phyloP scores from a whole-genome alignment of 179 eudicot genomes.

The Silene coronaria region DNA sequence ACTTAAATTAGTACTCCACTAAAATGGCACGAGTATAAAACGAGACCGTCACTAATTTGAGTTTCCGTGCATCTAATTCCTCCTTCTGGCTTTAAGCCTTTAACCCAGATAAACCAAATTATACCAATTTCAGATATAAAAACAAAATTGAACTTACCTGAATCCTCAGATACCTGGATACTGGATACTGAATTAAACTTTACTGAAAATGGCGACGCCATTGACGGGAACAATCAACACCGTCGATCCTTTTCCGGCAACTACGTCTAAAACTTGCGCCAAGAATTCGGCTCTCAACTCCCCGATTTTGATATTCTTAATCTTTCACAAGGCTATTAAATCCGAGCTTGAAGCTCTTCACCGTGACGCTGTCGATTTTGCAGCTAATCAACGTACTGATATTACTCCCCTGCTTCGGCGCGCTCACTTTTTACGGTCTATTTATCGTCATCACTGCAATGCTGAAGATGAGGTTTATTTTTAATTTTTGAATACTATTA shows the following conservation, averaged over 20 bases:
- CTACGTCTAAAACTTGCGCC: constrained; percentile 27
- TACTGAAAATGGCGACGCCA: neutral
- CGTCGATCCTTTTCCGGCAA: constrained; percentile 33
- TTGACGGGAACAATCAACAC: constrained; percentile 35
- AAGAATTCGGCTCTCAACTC: constrained; percentile 47
- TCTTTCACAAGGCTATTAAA: constrained; percentile 81
- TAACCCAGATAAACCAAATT: no score
- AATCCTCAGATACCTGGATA: neutral
- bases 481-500: neutral
- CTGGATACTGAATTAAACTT: neutral
- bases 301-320: constrained; percentile 79
- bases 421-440: constrained; percentile 60
- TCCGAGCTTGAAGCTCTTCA: constrained; percentile 82
- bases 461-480: constrained; percentile 86
- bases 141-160: neutral
- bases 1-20: no score
- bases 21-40: no score
- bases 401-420: constrained; percentile 58
- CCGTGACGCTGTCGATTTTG: constrained; percentile 62
- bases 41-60: no score
- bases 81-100: no score
- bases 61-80: no score
- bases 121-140: no score
- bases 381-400: constrained; percentile 48
- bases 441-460: constrained; percentile 90